Evolutionary conservation across 257 asterid genomes (phyloP).

Genomic region (Fraxinus cuspidata): DNA sequence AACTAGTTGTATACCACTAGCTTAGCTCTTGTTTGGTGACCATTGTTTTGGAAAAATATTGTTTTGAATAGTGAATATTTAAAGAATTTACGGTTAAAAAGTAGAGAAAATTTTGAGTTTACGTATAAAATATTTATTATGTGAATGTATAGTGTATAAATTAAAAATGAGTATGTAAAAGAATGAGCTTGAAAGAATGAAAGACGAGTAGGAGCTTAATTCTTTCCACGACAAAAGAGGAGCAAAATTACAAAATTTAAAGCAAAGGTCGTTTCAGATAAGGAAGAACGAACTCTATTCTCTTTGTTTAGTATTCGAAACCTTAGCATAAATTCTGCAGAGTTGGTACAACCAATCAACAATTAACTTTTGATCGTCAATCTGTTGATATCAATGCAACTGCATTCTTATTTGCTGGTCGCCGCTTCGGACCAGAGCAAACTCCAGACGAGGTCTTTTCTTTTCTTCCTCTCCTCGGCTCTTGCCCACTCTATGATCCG

Average conservation of each 20-base stretch:
- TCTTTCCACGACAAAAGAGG: neutral
- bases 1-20: no score
- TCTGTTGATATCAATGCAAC: constrained; percentile 39
- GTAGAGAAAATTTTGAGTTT: no score
- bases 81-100: no score
- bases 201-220: no score
- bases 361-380: constrained; percentile 29
- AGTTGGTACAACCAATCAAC: neutral
- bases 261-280: neutral
- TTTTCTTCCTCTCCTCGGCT: neutral
- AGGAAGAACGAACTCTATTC: neutral
- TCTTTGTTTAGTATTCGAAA: neutral
- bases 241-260: neutral
- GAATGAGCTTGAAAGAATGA: no score
- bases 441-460: constrained; percentile 61
- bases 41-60: no score
- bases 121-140: no score
- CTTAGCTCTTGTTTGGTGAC: no score
- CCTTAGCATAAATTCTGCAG: neutral
- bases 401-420: constrained; percentile 59
- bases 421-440: constrained; percentile 56
- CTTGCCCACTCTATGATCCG: neutral
- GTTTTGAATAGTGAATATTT: no score
- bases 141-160: no score
- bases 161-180: no score